These are phyloP conservation scores for Volvariella surrecta DNA, from an alignment of 1,284 basidiomycete genomes.

Conservation along the genomic window DNA sequence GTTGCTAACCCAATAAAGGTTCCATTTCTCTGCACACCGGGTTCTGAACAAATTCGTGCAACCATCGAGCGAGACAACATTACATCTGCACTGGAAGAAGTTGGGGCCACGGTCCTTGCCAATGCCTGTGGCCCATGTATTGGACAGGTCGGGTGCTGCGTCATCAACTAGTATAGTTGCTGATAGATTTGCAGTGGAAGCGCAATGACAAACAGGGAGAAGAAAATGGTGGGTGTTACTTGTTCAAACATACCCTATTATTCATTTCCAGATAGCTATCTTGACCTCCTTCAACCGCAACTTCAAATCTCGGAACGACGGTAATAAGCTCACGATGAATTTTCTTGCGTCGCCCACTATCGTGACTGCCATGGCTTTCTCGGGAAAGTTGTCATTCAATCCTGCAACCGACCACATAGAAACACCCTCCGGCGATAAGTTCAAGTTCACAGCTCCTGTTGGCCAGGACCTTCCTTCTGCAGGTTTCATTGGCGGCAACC, in stretches of 20 bases:
- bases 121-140: constrained; percentile 99
- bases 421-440: constrained; percentile 67
- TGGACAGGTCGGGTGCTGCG: constrained; percentile 59
- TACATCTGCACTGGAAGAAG: constrained; percentile 72
- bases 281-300: constrained; percentile 97
- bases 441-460: constrained; percentile 82
- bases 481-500: constrained; percentile 82
- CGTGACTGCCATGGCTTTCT: constrained; percentile 97
- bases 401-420: constrained; percentile 80
- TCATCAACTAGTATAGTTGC: constrained; percentile 5
- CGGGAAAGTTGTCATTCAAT: constrained; percentile 93
- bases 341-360: constrained; percentile 96
- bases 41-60: constrained; percentile 95
- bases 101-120: constrained; percentile 89
- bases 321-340: constrained; percentile 94
- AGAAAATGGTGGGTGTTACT: constrained; percentile 69
- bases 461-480: constrained; percentile 80
- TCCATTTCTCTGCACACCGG: constrained; percentile 95
- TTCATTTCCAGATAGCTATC: constrained; percentile 56
- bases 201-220: constrained; percentile 84
- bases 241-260: constrained; percentile 2
- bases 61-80: constrained; percentile 95
- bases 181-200: constrained; percentile 64
- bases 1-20: constrained; percentile 35
- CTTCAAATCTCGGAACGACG: constrained; percentile 97